Conservation (phyloP, 331 rosid species). For the Acacia concinna region DNA sequence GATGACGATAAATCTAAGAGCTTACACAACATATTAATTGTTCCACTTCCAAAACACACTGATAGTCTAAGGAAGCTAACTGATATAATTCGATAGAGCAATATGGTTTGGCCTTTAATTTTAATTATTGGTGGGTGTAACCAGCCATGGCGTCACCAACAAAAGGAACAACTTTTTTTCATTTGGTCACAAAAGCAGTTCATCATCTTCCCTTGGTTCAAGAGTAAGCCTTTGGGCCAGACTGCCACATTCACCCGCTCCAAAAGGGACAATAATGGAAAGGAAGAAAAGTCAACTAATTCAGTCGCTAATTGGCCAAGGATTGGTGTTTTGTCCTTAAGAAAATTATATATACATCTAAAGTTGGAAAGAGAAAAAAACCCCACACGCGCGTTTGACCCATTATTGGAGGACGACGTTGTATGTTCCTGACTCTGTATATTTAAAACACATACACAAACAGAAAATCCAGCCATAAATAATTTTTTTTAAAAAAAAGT, state of each 20-base stretch:
- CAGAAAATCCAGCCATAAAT: neutral
- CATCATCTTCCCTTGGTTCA: conserved; percentile 26
- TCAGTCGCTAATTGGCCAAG: conserved; percentile 39
- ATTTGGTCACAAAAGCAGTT: conserved; percentile 28
- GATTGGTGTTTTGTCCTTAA: conserved; percentile 9
- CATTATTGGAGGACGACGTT: conserved; percentile 11
- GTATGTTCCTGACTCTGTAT: conserved; percentile 3
- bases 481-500: neutral
- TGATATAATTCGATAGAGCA: neutral
- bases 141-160: conserved; percentile 34
- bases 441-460: conserved; percentile 12
- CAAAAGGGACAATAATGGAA: conserved; percentile 28
- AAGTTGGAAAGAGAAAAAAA: conserved; percentile 30
- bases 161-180: conserved; percentile 37
- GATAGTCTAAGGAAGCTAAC: neutral
- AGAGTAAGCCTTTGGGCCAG: conserved; percentile 26
- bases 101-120: neutral
- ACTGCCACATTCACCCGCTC: conserved; percentile 33
- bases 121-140: conserved; percentile 37
- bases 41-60: neutral
- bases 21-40: neutral
- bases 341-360: neutral
- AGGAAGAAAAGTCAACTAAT: conserved; percentile 34
- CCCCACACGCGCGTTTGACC: neutral
- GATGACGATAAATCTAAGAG: neutral